Percentiles rank a stretch among this genome's conserved stretches.
phyloP scores from a whole-genome alignment of 257 asterid genomes.

The Gentiana straminea region DNA sequence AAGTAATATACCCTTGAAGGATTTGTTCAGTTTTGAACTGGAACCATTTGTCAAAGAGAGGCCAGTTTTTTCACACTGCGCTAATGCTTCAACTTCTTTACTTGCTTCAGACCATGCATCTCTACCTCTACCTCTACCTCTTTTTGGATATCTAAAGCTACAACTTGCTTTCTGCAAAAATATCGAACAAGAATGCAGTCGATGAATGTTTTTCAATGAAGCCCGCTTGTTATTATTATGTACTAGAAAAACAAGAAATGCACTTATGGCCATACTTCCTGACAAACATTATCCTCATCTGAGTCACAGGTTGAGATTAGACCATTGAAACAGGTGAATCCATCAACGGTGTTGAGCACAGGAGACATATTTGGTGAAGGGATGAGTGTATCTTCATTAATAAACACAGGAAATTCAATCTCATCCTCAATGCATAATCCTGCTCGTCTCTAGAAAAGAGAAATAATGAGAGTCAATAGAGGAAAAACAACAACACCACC shows the following conservation, averaged over 20 bases:
- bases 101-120: slow-evolving; percentile 40
- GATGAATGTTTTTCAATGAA: background rate
- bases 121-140: slow-evolving; percentile 19
- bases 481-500: slow-evolving; percentile 4
- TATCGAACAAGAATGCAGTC: slow-evolving; percentile 4
- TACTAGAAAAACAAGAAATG: background rate
- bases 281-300: slow-evolving; percentile 38
- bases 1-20: slow-evolving; percentile 35
- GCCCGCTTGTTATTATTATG: no score
- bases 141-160: slow-evolving; percentile 19
- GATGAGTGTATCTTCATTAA: slow-evolving; percentile 25
- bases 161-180: slow-evolving; percentile 30
- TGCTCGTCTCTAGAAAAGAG: slow-evolving; percentile 30
- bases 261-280: slow-evolving; percentile 36
- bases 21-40: slow-evolving; percentile 29
- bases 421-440: slow-evolving; percentile 37
- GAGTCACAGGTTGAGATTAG: slow-evolving; percentile 24
- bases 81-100: slow-evolving; percentile 42
- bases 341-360: slow-evolving; percentile 19
- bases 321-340: slow-evolving; percentile 16
- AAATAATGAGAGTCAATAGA: slow-evolving; percentile 6
- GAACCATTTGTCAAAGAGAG: slow-evolving; percentile 24
- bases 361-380: slow-evolving; percentile 15
- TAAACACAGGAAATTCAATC: slow-evolving; percentile 52
- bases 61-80: slow-evolving; percentile 28